Base-by-base conservation (phyloP, 768 basidiomycete species). In the Trametes elegans region DNA sequence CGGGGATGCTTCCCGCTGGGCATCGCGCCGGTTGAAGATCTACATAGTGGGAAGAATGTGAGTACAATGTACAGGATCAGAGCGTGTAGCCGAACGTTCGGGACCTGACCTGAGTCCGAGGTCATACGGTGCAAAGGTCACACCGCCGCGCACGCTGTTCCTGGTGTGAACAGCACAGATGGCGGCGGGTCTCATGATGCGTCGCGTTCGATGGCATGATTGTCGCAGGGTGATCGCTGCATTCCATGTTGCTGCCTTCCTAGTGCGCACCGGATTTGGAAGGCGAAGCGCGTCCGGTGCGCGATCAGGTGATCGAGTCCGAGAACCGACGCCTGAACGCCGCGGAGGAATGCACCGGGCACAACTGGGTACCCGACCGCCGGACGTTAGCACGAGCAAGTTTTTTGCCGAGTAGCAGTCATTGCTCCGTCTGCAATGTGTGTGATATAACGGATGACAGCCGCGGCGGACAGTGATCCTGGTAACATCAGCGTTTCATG, bases 291-390 rank as follows among this genome's bases (percentile, higher is more conserved):
- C 41, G 41, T 43, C 41, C 13, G 13, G 26, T 23, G 45, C 45
- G 19, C 45, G 45, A 46, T 46, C 45, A 46, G 29, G 29, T 46
- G 45, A 46, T 46, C 45, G 45, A 46, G 31, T 46, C 19, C 31
- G 31, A 19, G 18, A 13, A 14, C 41, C 23, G 41, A 43, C 26
- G 24, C 34, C 34, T n/a, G 34, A 35, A 35, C 34, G 13, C 34
- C 34, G 34, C 34, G 13, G 34, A 11, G 34, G 34, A 35, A 11
- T 35, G 34, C 34, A 35, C 5, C 34, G 13, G 13, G 34, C 34
- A 35, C 34, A 35, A 35, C 13, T 35, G n/a, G n/a, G n/a, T n/a
- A n/a, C n/a, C n/a, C n/a, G n/a, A n/a, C n/a, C n/a, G n/a, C n/a
- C n/a, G n/a, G n/a, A n/a, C n/a, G n/a, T n/a, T n/a, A n/a, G n/a